Percentiles rank a stretch among this genome's conserved stretches.
These are phyloP conservation scores for Pyricularia pennisetigena DNA, from an alignment of 2,329 filamentous ascomycete species.

Conservation along the genomic window DNA sequence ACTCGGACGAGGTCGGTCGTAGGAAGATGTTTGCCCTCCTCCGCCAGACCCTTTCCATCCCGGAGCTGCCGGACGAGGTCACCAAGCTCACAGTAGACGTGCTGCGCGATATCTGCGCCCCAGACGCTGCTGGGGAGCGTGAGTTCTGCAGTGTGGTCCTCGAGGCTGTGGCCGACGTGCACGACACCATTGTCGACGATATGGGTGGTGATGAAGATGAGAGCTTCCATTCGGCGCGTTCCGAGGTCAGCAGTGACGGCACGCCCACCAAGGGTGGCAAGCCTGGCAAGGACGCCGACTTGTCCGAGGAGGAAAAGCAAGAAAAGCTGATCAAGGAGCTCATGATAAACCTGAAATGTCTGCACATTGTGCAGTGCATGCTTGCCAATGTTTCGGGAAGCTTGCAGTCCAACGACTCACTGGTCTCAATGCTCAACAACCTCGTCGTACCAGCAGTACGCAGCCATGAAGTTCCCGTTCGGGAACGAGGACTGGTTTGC, in stretches of 20 bases:
- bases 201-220: slow-evolving; percentile 50
- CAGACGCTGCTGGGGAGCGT: slow-evolving; percentile 61
- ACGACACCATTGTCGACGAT: slow-evolving; percentile 81
- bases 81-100: slow-evolving; percentile 81
- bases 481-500: slow-evolving; percentile 82
- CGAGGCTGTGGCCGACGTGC: slow-evolving; percentile 91
- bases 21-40: slow-evolving; percentile 93
- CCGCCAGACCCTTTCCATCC: slow-evolving; percentile 73
- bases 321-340: slow-evolving; percentile 81
- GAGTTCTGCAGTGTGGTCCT: slow-evolving; percentile 81
- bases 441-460: slow-evolving; percentile 91
- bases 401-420: slow-evolving; percentile 77
- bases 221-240: slow-evolving; percentile 89
- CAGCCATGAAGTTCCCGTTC: slow-evolving; percentile 83
- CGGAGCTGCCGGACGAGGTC: slow-evolving; percentile 83
- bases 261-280: slow-evolving; percentile 40
- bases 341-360: slow-evolving; percentile 95
- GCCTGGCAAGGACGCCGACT: slow-evolving; percentile 10
- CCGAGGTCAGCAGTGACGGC: slow-evolving; percentile 64
- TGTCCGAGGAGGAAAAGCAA: slow-evolving; percentile 55
- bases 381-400: slow-evolving; percentile 84
- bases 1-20: slow-evolving; percentile 92
- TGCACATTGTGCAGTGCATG: slow-evolving; percentile 97
- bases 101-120: slow-evolving; percentile 73
- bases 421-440: slow-evolving; percentile 98